A percentile compares a stretch with the other conserved stretches of the same genome.
These are phyloP conservation scores for Pyrenophora seminiperda DNA, from an alignment of 2,329 filamentous ascomycete genomes.

Conservation along the genomic window DNA sequence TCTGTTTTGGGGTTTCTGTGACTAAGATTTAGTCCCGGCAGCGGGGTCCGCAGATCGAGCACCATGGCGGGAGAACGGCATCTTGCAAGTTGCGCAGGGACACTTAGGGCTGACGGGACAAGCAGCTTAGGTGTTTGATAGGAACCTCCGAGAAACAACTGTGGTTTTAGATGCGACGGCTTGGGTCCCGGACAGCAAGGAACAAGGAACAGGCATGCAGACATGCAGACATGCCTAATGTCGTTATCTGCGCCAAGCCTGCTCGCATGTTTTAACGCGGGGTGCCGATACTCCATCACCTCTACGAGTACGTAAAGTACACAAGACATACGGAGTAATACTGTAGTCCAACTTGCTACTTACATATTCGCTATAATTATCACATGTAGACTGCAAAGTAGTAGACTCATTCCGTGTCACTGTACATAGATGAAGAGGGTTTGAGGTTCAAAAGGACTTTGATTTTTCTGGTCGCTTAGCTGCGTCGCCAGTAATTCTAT, in stretches of 20 bases:
- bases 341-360: too few relatives aligned
- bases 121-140: background rate
- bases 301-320: background rate
- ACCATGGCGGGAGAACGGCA: slow-evolving; percentile 7
- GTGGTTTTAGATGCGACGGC: background rate
- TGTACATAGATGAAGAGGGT: too few relatives aligned
- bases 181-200: background rate
- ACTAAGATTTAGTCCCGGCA: slow-evolving; percentile 29
- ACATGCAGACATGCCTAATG: slow-evolving; percentile 22
- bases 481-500: background rate
- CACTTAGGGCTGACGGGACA: background rate
- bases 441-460: too few relatives aligned
- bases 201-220: slow-evolving; percentile 16
- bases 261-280: slow-evolving; percentile 24
- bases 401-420: too few relatives aligned
- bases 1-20: slow-evolving; percentile 30
- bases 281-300: slow-evolving; percentile 11
- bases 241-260: slow-evolving; percentile 30
- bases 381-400: too few relatives aligned
- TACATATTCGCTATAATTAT: too few relatives aligned
- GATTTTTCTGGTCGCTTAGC: too few relatives aligned
- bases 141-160: background rate
- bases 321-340: too few relatives aligned
- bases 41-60: slow-evolving; percentile 20
- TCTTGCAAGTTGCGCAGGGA: background rate